Evolutionary conservation across 2,329 filamentous ascomycete genomes (phyloP).

Genomic region (Clathrospora elynae): DNA sequence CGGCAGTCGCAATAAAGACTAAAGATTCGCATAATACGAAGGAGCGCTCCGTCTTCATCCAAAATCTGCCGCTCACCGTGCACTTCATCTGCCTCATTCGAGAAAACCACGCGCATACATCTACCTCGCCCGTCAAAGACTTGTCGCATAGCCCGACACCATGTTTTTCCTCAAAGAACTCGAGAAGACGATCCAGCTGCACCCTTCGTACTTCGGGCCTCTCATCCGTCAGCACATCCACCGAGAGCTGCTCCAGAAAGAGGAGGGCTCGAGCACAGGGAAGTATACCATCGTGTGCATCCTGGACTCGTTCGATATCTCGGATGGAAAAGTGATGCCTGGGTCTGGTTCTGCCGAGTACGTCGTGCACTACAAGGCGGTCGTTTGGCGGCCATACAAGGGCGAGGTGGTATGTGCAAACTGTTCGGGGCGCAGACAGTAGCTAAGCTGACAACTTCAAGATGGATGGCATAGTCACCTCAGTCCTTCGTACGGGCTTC

Average conservation of each 20-base stretch:
- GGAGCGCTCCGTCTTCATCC: constrained; percentile 13
- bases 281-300: constrained; percentile 98
- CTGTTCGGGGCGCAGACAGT: neutral
- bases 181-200: constrained; percentile 90
- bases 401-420: constrained; percentile 82
- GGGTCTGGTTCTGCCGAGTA: constrained; percentile 93
- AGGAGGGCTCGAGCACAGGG: constrained; percentile 93
- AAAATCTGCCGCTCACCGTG: constrained; percentile 19
- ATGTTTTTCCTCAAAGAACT: constrained; percentile 99
- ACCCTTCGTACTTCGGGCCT: constrained; percentile 95
- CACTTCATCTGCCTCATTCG: constrained; percentile 13
- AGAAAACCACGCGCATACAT: constrained; percentile 14
- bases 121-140: constrained; percentile 12
- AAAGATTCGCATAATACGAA: constrained; percentile 34
- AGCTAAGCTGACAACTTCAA: constrained; percentile 50
- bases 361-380: constrained; percentile 90
- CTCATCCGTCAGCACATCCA: constrained; percentile 92
- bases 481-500: constrained; percentile 89
- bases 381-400: constrained; percentile 97
- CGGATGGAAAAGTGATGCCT: constrained; percentile 88
- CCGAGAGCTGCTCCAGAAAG: constrained; percentile 85
- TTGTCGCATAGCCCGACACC: constrained; percentile 34
- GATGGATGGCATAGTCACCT: constrained; percentile 93
- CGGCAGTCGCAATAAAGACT: constrained; percentile 29
- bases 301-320: constrained; percentile 94